A percentile compares a stretch with the other conserved stretches of the same genome.
phyloP scores from a whole-genome alignment of 73 alveolate species.

The Symbiodinium pilosum region DNA sequence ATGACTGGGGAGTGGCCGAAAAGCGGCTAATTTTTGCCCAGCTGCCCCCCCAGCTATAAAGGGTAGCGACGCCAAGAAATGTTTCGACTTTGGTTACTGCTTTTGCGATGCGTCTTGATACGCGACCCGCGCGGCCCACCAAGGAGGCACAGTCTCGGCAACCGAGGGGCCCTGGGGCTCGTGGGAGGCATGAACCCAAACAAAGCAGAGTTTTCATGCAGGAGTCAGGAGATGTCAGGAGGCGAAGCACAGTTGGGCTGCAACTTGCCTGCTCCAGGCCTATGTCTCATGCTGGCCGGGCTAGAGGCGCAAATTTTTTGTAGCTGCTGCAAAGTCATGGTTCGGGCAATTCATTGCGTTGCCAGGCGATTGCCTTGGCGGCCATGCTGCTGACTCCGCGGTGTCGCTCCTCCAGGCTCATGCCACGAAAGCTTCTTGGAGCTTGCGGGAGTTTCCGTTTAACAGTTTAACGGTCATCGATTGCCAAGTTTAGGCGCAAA shows the following conservation, averaged over 20 bases:
- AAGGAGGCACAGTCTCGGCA: constrained; percentile 8
- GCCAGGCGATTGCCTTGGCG: neutral
- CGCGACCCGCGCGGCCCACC: neutral
- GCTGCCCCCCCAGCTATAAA: neutral
- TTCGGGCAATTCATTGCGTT: neutral
- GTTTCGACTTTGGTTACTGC: too few species aligned
- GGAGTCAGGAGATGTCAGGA: neutral
- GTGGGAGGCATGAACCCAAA: neutral
- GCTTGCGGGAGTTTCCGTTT: too few species aligned
- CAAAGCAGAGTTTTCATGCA: neutral
- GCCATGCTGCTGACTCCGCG: constrained; percentile 15
- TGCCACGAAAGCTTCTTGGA: too few species aligned
- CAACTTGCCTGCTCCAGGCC: neutral
- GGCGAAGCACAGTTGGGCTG: too few species aligned
- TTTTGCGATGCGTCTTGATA: too few species aligned
- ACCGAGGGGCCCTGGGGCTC: neutral
- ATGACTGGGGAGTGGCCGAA: constrained; percentile 58
- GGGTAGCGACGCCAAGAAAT: too few species aligned
- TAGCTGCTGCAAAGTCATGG: neutral
- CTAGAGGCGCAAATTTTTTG: too few species aligned
- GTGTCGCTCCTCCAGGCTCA: constrained; percentile 31
- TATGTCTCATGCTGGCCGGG: neutral
- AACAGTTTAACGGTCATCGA: too few species aligned
- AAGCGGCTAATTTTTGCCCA: constrained; percentile 28
- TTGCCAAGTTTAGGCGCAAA: too few species aligned